A percentile compares a stretch with the other conserved stretches of the same genome.
Evolutionary conservation across 805 yeast genomes (phyloP).

Genomic region (Metschnikowia picachoensis): DNA sequence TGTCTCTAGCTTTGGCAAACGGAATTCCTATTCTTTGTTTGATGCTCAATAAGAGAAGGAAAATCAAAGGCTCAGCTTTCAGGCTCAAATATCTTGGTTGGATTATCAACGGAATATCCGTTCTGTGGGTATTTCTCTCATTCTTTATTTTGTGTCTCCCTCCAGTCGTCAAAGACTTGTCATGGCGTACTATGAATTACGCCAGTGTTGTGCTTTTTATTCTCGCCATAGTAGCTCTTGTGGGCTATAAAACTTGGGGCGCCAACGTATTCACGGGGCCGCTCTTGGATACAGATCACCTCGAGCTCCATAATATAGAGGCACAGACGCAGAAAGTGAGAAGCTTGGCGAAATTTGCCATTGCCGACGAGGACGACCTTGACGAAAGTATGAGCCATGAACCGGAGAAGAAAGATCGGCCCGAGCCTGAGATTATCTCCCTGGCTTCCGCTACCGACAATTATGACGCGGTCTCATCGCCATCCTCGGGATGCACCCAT

Average conservation of each 20-base stretch:
- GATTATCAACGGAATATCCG: slow-evolving; percentile 54
- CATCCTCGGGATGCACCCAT: not conserved
- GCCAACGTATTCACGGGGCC: slow-evolving; percentile 62
- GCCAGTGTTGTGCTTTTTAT: slow-evolving; percentile 60
- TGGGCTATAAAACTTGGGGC: slow-evolving; percentile 64
- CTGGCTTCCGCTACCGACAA: not conserved
- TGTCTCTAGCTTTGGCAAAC: slow-evolving; percentile 69
- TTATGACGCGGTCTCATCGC: not conserved
- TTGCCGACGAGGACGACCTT: slow-evolving; percentile 11
- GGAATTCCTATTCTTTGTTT: slow-evolving; percentile 70
- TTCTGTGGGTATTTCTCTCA: slow-evolving; percentile 57
- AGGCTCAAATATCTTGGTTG: slow-evolving; percentile 63
- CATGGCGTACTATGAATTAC: slow-evolving; percentile 50
- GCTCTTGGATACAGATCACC: slow-evolving; percentile 42
- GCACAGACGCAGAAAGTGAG: slow-evolving; percentile 16
- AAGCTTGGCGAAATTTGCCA: slow-evolving; percentile 4
- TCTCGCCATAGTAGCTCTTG: slow-evolving; percentile 43
- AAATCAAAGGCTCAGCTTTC: slow-evolving; percentile 65
- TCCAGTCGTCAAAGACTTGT: slow-evolving; percentile 46
- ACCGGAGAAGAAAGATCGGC: not conserved
- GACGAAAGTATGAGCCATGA: slow-evolving; percentile 3
- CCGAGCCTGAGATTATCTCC: not conserved
- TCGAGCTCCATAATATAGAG: slow-evolving; percentile 33
- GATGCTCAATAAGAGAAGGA: slow-evolving; percentile 53
- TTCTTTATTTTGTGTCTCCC: slow-evolving; percentile 66